Evolutionary conservation across 768 basidiomycete species (phyloP).

Genomic region (Lenzites betulinus): DNA sequence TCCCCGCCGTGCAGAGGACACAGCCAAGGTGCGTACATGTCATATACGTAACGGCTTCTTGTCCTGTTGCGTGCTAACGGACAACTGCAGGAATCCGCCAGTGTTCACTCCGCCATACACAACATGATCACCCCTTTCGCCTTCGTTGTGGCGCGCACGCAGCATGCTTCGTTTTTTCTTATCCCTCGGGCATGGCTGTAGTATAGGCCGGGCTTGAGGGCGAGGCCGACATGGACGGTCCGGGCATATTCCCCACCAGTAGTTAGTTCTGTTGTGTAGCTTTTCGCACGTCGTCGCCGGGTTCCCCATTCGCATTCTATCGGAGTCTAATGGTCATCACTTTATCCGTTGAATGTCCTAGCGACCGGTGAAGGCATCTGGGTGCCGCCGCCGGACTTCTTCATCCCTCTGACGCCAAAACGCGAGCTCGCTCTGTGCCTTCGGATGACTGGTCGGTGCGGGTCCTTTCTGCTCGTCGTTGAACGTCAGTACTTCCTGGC

Average conservation of each 20-base stretch:
- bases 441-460: constrained; percentile 75
- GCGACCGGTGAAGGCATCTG: constrained; percentile 28
- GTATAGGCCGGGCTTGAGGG: background rate
- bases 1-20: constrained; percentile 54
- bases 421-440: constrained; percentile 81
- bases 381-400: constrained; percentile 47
- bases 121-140: constrained; percentile 21
- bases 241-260: background rate
- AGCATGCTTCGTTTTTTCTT: background rate
- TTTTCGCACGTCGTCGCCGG: background rate
- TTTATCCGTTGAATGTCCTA: constrained; percentile 1
- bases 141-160: background rate
- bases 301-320: background rate
- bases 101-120: constrained; percentile 38
- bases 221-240: constrained; percentile 4
- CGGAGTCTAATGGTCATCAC: constrained; percentile 1
- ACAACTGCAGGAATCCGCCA: constrained; percentile 17
- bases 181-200: too few species aligned
- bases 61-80: background rate
- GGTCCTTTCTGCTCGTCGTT: constrained; percentile 53
- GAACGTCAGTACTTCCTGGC: background rate
- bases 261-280: background rate
- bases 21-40: constrained; percentile 40
- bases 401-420: constrained; percentile 90
- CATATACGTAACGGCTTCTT: background rate